Conservation (phyloP, 352 stramenopile species). For the Pythium volutum region DNA sequence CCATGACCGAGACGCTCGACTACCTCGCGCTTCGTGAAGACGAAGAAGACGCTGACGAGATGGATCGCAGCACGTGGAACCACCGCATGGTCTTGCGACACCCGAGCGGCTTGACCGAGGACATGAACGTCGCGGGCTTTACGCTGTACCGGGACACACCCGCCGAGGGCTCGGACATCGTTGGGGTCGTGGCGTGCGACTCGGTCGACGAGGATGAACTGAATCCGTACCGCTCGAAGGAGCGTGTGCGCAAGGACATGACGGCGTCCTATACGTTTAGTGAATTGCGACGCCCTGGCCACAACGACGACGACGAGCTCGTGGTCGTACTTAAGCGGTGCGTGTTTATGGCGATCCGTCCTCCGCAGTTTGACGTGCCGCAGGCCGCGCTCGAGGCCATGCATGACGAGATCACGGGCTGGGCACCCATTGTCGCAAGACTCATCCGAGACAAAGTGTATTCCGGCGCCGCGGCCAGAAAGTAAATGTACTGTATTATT, state of each 20-base stretch:
- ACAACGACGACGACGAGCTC: conserved; percentile 2
- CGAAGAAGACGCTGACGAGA: conserved; percentile 18
- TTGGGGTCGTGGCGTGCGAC: conserved; percentile 40
- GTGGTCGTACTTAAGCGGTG: conserved; percentile 23
- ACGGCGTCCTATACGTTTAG: conserved; percentile 21
- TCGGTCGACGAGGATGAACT: conserved; percentile 46
- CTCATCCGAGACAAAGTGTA: conserved; percentile 16
- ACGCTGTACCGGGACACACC: conserved; percentile 21
- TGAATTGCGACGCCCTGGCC: conserved; percentile 5
- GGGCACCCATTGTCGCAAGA: conserved; percentile 3
- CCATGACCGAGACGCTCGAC: conserved; percentile 42
- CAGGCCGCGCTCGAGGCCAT: conserved; percentile 3
- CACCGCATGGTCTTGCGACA: conserved; percentile 32
- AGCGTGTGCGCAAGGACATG: conserved; percentile 42
- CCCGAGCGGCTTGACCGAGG: conserved; percentile 25
- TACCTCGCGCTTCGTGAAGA: conserved; percentile 44
- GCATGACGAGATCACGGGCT: conserved; percentile 10
- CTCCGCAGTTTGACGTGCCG: conserved; percentile 13
- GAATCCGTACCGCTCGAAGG: conserved; percentile 38
- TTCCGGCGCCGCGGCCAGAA: not conserved
- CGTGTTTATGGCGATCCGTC: conserved; percentile 13
- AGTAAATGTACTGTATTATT: too few relatives aligned
- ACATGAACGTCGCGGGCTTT: conserved; percentile 39
- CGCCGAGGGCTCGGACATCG: conserved; percentile 10
- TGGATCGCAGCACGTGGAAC: conserved; percentile 22